Evolutionary conservation across 106 monocot genomes (phyloP), one percentile per base, ranked within the genome.

Genomic region (Dactylorhiza incarnata): DNA sequence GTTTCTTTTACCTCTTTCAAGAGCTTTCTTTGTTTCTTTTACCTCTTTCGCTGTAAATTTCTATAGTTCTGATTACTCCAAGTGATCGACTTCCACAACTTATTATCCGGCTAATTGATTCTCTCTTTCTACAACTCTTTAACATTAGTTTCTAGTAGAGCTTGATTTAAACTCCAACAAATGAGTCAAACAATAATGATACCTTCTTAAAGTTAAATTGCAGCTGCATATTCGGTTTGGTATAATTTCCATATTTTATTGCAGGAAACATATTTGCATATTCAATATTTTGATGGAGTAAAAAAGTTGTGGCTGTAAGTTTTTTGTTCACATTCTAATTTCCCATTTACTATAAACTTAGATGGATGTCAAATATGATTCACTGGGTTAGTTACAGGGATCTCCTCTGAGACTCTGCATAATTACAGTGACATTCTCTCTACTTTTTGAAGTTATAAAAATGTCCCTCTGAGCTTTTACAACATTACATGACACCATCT

Each of bases 221-320:
- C 37, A 37, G 37, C 37, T 37, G 37, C 37, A 37, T 37, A 37
- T 58, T 12, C n/a, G n/a, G 5, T 58, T 20, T 20, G 20, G 26
- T 65, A 29, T 29, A 65, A 65, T 29, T 29, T 47, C 73, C 0
- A 69, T 66, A 17, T 55, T 81, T 79, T 45, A 74, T 63, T 83
- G 20, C 73, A 91, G 88, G 80, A 76, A 86, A 79, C 73, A 74
- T 91, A 75, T 89, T 82, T 86, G 75, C 73, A 55, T 91, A 91
- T 77, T 88, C 86, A 82, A 77, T 82, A 52, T 75, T 49, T 69
- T 90, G 84, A 87, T 77, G 74, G 22, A 45, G n/a, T 69, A 72
- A 45, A 48, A n/a, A 43, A 71, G 12, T 72, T 78, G 75, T 68
- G 23, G 50, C 82, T 61, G 81, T 84, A 77, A 72, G 75, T 75